Evolutionary conservation across 2,329 filamentous ascomycete species (phyloP).

Genomic region (Chrysosphaeria jannelii): DNA sequence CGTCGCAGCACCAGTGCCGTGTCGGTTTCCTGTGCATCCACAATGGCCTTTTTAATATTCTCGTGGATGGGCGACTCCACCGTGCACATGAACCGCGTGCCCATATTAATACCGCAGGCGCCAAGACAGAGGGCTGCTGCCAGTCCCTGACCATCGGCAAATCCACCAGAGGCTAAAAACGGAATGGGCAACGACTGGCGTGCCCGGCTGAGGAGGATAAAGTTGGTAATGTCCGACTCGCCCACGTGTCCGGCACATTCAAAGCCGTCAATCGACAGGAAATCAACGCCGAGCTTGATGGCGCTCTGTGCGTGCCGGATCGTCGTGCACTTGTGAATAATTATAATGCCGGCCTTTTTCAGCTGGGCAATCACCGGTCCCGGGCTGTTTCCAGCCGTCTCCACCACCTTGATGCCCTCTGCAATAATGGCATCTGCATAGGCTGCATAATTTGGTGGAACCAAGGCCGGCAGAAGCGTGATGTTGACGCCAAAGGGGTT

Average conservation of each 20-base stretch:
- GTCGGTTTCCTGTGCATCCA: conserved; percentile 65
- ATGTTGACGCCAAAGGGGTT: conserved; percentile 82
- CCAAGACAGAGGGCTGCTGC: conserved; percentile 74
- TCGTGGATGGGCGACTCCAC: conserved; percentile 73
- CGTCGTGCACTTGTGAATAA: conserved; percentile 94
- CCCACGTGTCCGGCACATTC: conserved; percentile 83
- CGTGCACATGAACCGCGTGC: conserved; percentile 91
- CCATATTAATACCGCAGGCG: conserved; percentile 93
- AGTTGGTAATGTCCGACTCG: conserved; percentile 68
- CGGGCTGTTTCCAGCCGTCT: conserved; percentile 23
- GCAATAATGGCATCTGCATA: conserved; percentile 85
- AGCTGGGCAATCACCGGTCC: conserved; percentile 72
- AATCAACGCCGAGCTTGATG: conserved; percentile 83
- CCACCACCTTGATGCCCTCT: conserved; percentile 71
- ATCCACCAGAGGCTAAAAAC: conserved; percentile 88
- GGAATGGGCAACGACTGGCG: conserved; percentile 60
- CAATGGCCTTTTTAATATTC: conserved; percentile 85
- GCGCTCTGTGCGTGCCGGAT: conserved; percentile 81
- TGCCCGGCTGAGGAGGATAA: conserved; percentile 61
- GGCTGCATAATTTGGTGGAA: conserved; percentile 71
- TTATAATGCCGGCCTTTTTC: conserved; percentile 46
- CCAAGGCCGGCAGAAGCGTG: conserved; percentile 68
- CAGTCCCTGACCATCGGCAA: conserved; percentile 78
- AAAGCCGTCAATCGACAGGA: conserved; percentile 88
- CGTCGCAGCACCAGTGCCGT: conserved; percentile 64